Conservation (phyloP, 768 basidiomycete species). For the Boletus pseudopeckii region DNA sequence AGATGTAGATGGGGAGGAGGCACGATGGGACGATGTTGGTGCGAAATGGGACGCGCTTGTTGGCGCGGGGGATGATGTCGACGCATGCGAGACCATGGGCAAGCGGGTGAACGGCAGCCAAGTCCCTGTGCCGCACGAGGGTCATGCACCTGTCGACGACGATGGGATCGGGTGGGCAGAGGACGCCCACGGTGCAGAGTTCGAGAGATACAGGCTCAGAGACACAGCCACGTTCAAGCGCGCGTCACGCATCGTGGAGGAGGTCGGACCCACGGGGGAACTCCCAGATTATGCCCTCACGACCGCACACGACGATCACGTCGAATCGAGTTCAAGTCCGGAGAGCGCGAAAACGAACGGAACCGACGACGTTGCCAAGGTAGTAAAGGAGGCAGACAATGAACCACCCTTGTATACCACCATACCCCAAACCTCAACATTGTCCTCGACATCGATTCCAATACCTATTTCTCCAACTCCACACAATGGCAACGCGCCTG, state of each 20-base stretch:
- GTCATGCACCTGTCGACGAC: background rate
- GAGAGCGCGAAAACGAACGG: background rate
- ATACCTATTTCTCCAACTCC: conserved; percentile 6
- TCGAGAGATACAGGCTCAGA: conserved; percentile 23
- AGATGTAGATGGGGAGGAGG: conserved; percentile 30
- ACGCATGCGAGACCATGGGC: conserved; percentile 14
- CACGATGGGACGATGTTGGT: conserved; percentile 51
- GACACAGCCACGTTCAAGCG: conserved; percentile 12
- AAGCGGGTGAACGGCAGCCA: background rate
- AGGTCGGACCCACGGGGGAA: conserved; percentile 46
- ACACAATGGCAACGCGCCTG: conserved; percentile 15
- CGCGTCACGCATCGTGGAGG: conserved; percentile 28
- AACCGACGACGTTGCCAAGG: background rate
- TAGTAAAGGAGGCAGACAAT: conserved; percentile 5
- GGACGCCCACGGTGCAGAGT: conserved; percentile 39
- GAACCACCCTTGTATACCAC: background rate
- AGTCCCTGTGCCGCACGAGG: background rate
- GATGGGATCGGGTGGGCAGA: conserved; percentile 55
- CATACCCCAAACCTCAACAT: conserved; percentile 1
- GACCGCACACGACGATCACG: background rate
- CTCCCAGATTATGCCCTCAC: conserved; percentile 30
- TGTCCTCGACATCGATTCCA: conserved; percentile 3
- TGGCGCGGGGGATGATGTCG: conserved; percentile 24
- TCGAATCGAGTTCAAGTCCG: background rate
- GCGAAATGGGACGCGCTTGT: conserved; percentile 52